Base-by-base conservation (phyloP, 805 yeast genomes). In the Metschnikowia borealis region DNA sequence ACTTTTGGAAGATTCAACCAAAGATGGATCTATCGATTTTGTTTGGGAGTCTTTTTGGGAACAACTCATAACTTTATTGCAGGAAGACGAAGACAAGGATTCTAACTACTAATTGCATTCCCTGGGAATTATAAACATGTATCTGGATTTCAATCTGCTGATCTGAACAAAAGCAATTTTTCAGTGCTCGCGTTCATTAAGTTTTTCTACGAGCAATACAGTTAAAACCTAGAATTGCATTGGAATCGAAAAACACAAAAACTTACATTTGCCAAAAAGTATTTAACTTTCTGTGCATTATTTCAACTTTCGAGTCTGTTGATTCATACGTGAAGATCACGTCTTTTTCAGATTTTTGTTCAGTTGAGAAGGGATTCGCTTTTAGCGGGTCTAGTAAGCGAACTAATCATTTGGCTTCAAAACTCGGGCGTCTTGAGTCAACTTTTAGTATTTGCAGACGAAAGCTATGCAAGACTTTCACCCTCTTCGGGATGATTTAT, bases 41-140 rank as follows among this genome's bases (percentile, higher is more conserved):
- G 60, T 60, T 4, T 71, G 75, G 76, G 40, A 43, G 3, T 35
- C 37, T 2, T 23, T 65, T 3, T 71, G 73, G 74, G 46, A 36
- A 3, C 47, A 47, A 6, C 56, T 72, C 18, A 48, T 56, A 31
- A 31, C 17, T 15, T 54, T 59, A 1, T 36, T 69, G 14, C 47
- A 46, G 26, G 13, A 42, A 5, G 29, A 41, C 6, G 53, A 50
- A 2, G 50, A 52, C 2, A 47, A 50, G 7, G 69, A 86, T 5
- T 87, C 96, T 0, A 84, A 91, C 51, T 88, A 83, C 67, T 96
- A 89, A 62, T 69, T 90, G 33, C 74, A 83, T 5, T 77, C 85
- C 2, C 85, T 90, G 1, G 90, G 90, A 0, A 63, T 87, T 6
- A 73, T 85, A 6, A 70, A 6, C 58, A 29, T 57, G 71, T 3